Evolutionary conservation across 805 yeast genomes (phyloP).

Genomic region (Spencermartinsiella europaea): DNA sequence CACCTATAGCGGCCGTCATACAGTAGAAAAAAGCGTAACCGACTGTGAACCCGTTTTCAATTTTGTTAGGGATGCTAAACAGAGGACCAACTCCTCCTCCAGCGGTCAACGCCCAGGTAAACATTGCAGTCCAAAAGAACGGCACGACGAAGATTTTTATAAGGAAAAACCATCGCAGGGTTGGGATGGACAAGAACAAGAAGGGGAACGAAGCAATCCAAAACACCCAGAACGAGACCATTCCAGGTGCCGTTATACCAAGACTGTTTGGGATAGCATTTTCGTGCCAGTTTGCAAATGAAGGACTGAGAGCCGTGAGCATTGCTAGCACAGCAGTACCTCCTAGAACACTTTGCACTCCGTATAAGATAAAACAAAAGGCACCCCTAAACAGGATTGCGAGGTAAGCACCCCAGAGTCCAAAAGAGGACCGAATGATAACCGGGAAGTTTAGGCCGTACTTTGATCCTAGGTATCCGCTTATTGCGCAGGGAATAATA

Average conservation of each 20-base stretch:
- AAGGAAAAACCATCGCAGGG: slow-evolving; percentile 42
- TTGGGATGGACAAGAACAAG: slow-evolving; percentile 43
- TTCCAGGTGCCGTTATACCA: slow-evolving; percentile 37
- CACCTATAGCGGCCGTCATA: slow-evolving; percentile 42
- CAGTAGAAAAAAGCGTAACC: slow-evolving; percentile 42
- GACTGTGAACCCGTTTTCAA: slow-evolving; percentile 35
- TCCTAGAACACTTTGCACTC: slow-evolving; percentile 18
- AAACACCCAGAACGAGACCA: slow-evolving; percentile 40
- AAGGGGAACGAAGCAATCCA: slow-evolving; percentile 43
- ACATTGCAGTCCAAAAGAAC: slow-evolving; percentile 39
- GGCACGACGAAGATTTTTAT: slow-evolving; percentile 42
- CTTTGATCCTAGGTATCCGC: slow-evolving; percentile 11
- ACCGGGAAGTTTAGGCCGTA: slow-evolving; percentile 16
- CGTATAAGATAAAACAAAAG: slow-evolving; percentile 17
- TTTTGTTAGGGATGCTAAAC: slow-evolving; percentile 31
- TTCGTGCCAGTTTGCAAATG: slow-evolving; percentile 36
- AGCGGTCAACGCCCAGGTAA: slow-evolving; percentile 44
- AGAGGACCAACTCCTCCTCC: slow-evolving; percentile 42
- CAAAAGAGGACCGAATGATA: slow-evolving; percentile 12
- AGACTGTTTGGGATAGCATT: slow-evolving; percentile 23
- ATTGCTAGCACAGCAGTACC: slow-evolving; percentile 35
- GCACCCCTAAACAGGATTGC: slow-evolving; percentile 17
- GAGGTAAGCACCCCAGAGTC: slow-evolving; percentile 16
- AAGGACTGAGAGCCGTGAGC: slow-evolving; percentile 36
- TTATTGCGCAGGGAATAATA: slow-evolving; percentile 10